Percentiles rank a stretch among this genome's conserved stretches.
These are phyloP conservation scores for Pestalotiopsis sp. DNA, from an alignment of 2,329 filamentous ascomycete genomes.

Conservation along the genomic window DNA sequence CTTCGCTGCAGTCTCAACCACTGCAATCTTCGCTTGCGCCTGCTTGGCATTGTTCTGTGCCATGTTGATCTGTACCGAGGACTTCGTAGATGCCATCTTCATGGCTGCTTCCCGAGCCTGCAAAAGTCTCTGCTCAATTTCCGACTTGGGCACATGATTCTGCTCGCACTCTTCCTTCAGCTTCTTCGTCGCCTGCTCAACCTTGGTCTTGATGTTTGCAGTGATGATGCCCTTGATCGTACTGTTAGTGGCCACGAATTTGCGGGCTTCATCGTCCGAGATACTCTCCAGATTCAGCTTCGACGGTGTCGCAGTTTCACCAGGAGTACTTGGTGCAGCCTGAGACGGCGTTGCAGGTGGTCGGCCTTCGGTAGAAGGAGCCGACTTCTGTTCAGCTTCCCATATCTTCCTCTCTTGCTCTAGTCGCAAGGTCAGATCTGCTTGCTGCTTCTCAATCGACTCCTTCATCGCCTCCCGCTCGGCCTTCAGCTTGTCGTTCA, in stretches of 20 bases:
- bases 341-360: conserved; percentile 43
- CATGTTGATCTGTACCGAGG: conserved; percentile 76
- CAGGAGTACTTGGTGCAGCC: conserved; percentile 38
- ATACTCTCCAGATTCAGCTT: conserved; percentile 49
- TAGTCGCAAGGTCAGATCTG: conserved; percentile 49
- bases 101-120: conserved; percentile 65
- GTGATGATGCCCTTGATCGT: conserved; percentile 62
- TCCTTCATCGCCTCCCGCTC: conserved; percentile 43
- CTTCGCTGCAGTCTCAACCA: conserved; percentile 80
- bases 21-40: conserved; percentile 71
- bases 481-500: conserved; percentile 73
- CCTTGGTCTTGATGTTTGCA: conserved; percentile 70
- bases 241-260: conserved; percentile 57
- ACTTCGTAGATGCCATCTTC: conserved; percentile 75
- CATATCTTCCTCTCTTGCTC: conserved; percentile 68
- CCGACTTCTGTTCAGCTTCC: conserved; percentile 39
- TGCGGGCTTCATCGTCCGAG: conserved; percentile 57
- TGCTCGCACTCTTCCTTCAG: conserved; percentile 51
- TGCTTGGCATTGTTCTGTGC: conserved; percentile 68
- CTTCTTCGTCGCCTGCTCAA: conserved; percentile 66
- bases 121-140: conserved; percentile 55
- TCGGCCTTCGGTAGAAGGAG: conserved; percentile 1
- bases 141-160: conserved; percentile 46
- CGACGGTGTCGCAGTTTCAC: conserved; percentile 33
- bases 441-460: conserved; percentile 54